phyloP scores from a whole-genome alignment of 257 asterid genomes.

The Solanum virginianum region DNA sequence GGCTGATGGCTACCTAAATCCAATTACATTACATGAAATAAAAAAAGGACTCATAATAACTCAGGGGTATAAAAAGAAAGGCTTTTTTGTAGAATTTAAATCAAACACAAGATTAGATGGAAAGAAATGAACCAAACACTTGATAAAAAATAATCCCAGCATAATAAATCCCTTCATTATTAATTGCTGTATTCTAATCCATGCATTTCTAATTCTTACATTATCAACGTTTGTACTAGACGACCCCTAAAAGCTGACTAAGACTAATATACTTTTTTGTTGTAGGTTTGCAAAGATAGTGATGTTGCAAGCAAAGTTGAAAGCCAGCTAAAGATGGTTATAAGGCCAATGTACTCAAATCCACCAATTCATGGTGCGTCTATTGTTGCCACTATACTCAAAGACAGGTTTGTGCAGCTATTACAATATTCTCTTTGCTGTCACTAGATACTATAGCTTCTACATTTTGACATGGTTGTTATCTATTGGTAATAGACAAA shows the following conservation, averaged over 20 bases:
- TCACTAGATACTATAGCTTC: background rate
- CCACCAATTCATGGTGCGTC: slow-evolving; percentile 86
- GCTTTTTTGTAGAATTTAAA: too few species aligned
- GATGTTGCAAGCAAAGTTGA: slow-evolving; percentile 63
- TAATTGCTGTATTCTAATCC: too few species aligned
- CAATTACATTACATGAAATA: too few species aligned
- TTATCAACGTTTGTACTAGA: too few species aligned
- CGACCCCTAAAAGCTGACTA: background rate
- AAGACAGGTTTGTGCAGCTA: slow-evolving; percentile 36
- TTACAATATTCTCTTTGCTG: background rate
- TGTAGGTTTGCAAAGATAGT: slow-evolving; percentile 50
- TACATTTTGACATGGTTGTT: background rate
- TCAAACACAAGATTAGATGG: too few species aligned
- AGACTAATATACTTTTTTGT: background rate
- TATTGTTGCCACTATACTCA: slow-evolving; percentile 56
- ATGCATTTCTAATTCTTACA: too few species aligned
- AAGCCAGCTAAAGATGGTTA: slow-evolving; percentile 69
- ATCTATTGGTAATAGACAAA: slow-evolving; percentile 20
- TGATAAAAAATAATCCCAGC: too few species aligned
- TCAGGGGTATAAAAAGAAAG: too few species aligned
- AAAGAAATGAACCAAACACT: too few species aligned
- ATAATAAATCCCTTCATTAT: too few species aligned
- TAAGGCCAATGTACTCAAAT: slow-evolving; percentile 81
- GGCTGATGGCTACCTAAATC: too few species aligned
- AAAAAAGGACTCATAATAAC: too few species aligned